These are phyloP conservation scores for Fusarium kyushuense DNA, from an alignment of 2,329 filamentous ascomycete species.

Conservation along the genomic window DNA sequence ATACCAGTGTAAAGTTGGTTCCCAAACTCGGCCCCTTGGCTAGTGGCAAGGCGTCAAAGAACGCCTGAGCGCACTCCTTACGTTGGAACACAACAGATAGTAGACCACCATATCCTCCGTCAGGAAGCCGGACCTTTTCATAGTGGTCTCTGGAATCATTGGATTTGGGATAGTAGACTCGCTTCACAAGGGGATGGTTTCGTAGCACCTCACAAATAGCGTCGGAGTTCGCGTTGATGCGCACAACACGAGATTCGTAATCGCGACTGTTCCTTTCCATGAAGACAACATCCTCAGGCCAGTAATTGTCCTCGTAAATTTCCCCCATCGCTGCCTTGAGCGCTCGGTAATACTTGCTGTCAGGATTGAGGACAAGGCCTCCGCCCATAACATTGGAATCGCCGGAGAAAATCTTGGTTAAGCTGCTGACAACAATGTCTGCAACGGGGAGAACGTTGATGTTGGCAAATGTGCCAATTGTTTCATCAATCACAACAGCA, in stretches of 20 bases:
- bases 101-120: conserved; percentile 89
- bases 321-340: conserved; percentile 75
- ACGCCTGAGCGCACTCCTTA: conserved; percentile 77
- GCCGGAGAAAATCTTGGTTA: conserved; percentile 97
- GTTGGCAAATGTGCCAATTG: conserved; percentile 96
- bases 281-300: conserved; percentile 93
- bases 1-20: conserved; percentile 95
- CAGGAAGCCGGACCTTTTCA: conserved; percentile 78
- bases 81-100: conserved; percentile 85
- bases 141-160: conserved; percentile 78
- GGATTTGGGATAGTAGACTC: conserved; percentile 88
- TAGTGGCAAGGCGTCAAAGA: conserved; percentile 88
- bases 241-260: conserved; percentile 83
- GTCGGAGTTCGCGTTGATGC: conserved; percentile 89
- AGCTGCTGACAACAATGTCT: conserved; percentile 91
- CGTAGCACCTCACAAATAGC: conserved; percentile 80
- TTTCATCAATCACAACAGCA: conserved; percentile 92
- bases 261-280: conserved; percentile 97
- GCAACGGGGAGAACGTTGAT: conserved; percentile 90
- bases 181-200: conserved; percentile 73
- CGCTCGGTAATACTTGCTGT: conserved; percentile 74
- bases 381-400: conserved; percentile 99
- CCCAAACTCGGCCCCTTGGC: conserved; percentile 95
- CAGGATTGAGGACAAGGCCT: conserved; percentile 73
- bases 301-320: conserved; percentile 89